Base-by-base conservation (phyloP, 2,329 filamentous ascomycete species). In the Tolypocladium cylindrosporum region DNA sequence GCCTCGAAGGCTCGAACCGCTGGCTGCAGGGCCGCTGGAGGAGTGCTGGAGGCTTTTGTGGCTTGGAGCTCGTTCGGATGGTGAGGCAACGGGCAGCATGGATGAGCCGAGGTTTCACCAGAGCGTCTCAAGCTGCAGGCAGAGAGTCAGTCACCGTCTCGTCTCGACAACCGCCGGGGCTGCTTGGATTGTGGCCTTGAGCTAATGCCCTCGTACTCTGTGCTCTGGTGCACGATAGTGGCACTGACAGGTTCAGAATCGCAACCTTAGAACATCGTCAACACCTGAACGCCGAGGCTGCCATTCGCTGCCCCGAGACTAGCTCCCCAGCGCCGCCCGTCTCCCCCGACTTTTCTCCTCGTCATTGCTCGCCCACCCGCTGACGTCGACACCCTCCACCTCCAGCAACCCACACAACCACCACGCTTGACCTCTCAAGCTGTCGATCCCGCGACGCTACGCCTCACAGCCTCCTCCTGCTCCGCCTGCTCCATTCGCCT, bases 361-460 rank as follows among this genome's bases (percentile, higher is more conserved):
- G 31, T 50, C 45, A 50, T 50, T 50, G 45, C 45, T 50, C 45
- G 45, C 45, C 34, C 45, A 24, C 54, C 31, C 55, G 57, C 57
- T 59, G 57, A 59, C 57, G 57, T 59, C 57, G 57, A 45, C 57
- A 14, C 50, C 55, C 53, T n/a, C 37, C 53, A 10, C 24, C 24
- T 34, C 53, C 53, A 31, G 36, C 54, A 45, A 27, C 37, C 31
- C 50, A 27, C 41, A 21, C 51, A n/a, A 42, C 41, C 56, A 41
- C 39, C 39, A 34, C 42, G 45, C 31, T 34, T 34, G 31, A 31
- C 52, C 42, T 54, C 42, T 34, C 41, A 14, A 36, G 39, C 51
- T 53, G 58, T 51, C 58, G 55, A 57, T 59, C 55, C 57, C 52
- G 51, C 58, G 45, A 48, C 58, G 55, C 55, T 59, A 53, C 58